These are phyloP conservation scores for Aspergillus olivimuriae DNA, from an alignment of 495 filamentous ascomycete species.

Conservation along the genomic window DNA sequence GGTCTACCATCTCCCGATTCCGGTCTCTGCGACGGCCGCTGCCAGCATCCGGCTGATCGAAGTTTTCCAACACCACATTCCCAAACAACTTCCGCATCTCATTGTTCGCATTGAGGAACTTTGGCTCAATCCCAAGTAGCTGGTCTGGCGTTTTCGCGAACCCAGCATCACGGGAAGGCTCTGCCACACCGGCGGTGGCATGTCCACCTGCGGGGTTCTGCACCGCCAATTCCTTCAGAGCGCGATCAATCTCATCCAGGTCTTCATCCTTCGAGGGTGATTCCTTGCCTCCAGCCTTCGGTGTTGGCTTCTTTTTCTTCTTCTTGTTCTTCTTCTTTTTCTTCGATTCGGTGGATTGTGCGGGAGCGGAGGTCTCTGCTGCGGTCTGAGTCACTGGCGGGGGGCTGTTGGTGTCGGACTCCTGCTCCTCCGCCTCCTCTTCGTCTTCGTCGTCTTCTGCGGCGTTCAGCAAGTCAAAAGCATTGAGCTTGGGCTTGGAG, in stretches of 20 bases:
- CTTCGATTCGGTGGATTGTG: constrained; percentile 14
- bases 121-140: constrained; percentile 69
- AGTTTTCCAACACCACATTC: constrained; percentile 62
- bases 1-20: constrained; percentile 52
- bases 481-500: constrained; percentile 40
- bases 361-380: constrained; percentile 12
- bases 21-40: constrained; percentile 46
- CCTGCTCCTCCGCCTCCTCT: constrained; percentile 42
- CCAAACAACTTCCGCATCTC: constrained; percentile 96
- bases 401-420: constrained; percentile 23
- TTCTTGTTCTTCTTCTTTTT: constrained; percentile 42
- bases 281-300: constrained; percentile 14
- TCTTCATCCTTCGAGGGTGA: constrained; percentile 26
- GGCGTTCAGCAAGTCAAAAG: constrained; percentile 48
- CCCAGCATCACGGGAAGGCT: constrained; percentile 35
- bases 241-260: constrained; percentile 78
- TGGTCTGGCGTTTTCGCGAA: constrained; percentile 39
- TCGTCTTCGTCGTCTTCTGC: constrained; percentile 60
- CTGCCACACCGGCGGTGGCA: constrained; percentile 16
- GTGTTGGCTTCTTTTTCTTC: constrained; percentile 41
- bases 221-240: constrained; percentile 57
- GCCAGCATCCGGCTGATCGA: constrained; percentile 44
- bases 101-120: constrained; percentile 76
- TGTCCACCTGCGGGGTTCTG: constrained; percentile 10
- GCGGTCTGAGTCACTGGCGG: constrained; percentile 13